Conservation (phyloP, 2,329 filamentous ascomycete species). For the Microdochium bolleyi region DNA sequence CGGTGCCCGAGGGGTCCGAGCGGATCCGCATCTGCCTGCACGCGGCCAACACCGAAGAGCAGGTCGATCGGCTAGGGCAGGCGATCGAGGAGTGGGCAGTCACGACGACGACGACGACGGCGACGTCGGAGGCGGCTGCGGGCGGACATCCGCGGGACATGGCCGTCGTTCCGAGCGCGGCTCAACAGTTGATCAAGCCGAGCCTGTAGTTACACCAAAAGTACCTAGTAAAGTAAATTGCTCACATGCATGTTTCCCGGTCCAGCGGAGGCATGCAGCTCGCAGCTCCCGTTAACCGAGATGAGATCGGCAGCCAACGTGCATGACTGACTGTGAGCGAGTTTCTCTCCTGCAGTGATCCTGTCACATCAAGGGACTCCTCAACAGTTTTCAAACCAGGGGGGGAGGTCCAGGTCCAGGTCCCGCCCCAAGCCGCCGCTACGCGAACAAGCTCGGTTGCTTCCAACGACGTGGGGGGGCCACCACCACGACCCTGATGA, state of each 20-base stretch:
- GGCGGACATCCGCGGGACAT: background rate
- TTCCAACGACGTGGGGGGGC: background rate
- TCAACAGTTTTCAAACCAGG: background rate
- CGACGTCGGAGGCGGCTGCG: no score
- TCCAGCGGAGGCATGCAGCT: no score
- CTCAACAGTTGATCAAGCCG: background rate
- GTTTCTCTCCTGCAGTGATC: background rate
- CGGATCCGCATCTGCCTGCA: conserved; percentile 52
- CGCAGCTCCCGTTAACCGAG: background rate
- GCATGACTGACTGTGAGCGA: background rate
- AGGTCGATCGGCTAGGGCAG: conserved; percentile 41
- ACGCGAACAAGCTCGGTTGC: background rate
- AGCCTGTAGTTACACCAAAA: background rate
- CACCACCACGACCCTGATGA: background rate
- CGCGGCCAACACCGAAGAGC: conserved; percentile 43
- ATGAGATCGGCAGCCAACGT: background rate
- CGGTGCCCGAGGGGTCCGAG: conserved; percentile 47
- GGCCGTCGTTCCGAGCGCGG: background rate
- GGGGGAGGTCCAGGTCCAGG: background rate
- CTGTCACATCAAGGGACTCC: background rate
- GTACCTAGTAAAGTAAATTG: no score
- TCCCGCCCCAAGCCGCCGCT: background rate
- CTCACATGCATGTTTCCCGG: no score
- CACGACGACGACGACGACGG: background rate
- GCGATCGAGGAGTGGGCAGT: conserved; percentile 33